phyloP scores from a whole-genome alignment of 768 basidiomycete species.

The Suillus weaverae region DNA sequence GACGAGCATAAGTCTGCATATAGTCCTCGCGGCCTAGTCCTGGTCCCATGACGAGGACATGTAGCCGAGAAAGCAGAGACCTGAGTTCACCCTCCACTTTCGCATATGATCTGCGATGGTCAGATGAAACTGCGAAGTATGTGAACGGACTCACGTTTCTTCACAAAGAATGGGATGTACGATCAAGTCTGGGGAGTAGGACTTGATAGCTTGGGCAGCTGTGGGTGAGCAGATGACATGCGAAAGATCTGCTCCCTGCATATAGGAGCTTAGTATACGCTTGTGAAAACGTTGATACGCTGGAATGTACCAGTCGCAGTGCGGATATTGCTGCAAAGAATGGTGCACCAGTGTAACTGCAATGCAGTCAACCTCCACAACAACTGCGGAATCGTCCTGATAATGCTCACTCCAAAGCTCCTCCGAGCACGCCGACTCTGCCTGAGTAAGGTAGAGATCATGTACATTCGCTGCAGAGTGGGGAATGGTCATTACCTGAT shows the following conservation, averaged over 20 bases:
- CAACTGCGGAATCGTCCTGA: not conserved
- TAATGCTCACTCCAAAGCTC: conserved; percentile 79
- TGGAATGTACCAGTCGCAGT: conserved; percentile 64
- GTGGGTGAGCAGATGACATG: conserved; percentile 97
- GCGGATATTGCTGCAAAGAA: conserved; percentile 94
- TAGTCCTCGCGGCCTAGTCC: conserved; percentile 89
- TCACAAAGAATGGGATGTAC: conserved; percentile 89
- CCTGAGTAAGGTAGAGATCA: conserved; percentile 41
- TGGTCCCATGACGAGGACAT: conserved; percentile 91
- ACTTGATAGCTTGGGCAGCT: conserved; percentile 92
- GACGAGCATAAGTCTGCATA: conserved; percentile 82
- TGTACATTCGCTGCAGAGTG: conserved; percentile 5
- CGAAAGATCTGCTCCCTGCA: conserved; percentile 87
- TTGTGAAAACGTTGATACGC: not conserved
- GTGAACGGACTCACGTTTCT: conserved; percentile 49
- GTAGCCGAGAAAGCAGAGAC: conserved; percentile 79
- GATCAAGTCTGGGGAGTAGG: conserved; percentile 95
- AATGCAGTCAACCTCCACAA: not conserved
- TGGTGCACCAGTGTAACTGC: conserved; percentile 94
- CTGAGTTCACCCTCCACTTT: conserved; percentile 53
- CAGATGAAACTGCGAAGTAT: not conserved
- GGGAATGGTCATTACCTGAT: conserved; percentile 53
- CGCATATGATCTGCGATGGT: conserved; percentile 43
- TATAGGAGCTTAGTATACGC: not conserved
- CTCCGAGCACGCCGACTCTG: conserved; percentile 91